Evolutionary conservation across 2,329 filamentous ascomycete genomes (phyloP), one percentile per base, ranked within the genome.

Genomic region (Epichloe sp.): DNA sequence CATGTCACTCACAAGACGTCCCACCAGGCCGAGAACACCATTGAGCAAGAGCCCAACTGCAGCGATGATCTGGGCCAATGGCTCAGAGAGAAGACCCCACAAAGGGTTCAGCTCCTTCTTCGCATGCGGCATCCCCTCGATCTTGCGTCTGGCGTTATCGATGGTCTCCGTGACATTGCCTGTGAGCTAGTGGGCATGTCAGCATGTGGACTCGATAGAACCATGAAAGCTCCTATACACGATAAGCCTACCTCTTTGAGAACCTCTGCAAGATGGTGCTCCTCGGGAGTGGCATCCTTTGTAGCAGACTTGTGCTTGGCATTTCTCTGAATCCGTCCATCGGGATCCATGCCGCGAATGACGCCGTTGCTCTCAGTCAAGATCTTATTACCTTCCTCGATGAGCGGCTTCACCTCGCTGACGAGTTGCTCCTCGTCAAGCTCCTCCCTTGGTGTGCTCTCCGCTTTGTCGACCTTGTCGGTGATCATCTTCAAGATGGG

Each of bases 51-150:
- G 71, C 21, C 90, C 90, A 44, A 95, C 89, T 11, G 87, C 89
- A 8, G 89, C 88, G 47, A 95, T 78, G 64, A 95, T 95, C 76
- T 96, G 90, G 89, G 88, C 21, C 31, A 95, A 73, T 11, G 90
- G 90, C 74, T 95, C 88, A 37, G 81, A 81, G 14, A 93, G 73
- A 47, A 95, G 74, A 34, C 74, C 81, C 88, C 89, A 95, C 34
- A 96, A 80, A 11, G 90, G 89, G 71, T 91, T 95, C 54, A 95
- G 77, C 73, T 91, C 83, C 77, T 95, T 91, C 83, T 95, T 94
- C 43, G 88, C 90, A 58, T 94, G 86, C 5, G 90, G 89, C 86
- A 95, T 93, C 63, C 87, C 86, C 62, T 86, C 82, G 54, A 95
- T 86, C 74, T 87, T 86, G 72, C 85, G 86, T 80, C 90, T 93